These are phyloP conservation scores for Salvia sclarea DNA, from an alignment of 305 asterid species.

Conservation along the genomic window DNA sequence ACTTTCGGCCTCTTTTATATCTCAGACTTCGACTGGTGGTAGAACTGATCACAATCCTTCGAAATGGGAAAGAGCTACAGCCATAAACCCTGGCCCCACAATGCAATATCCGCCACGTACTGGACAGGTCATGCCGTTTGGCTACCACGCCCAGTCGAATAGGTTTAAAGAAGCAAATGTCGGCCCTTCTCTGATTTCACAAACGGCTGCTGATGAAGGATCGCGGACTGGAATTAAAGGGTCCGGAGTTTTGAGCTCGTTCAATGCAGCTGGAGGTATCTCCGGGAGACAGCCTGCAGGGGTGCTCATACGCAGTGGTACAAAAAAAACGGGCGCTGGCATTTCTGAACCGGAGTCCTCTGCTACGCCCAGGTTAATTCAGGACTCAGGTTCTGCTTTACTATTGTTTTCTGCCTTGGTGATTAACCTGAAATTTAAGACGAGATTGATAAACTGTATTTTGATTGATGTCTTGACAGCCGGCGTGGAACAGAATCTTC, in stretches of 20 bases:
- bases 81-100: slow-evolving; percentile 46
- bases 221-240: slow-evolving; percentile 96
- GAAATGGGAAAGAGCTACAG: slow-evolving; percentile 56
- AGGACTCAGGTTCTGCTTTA: slow-evolving; percentile 11
- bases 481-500: slow-evolving; percentile 52
- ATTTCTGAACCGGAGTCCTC: slow-evolving; percentile 68
- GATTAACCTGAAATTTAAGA: not conserved
- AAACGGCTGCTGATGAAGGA: slow-evolving; percentile 97
- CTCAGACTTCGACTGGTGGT: slow-evolving; percentile 59
- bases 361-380: slow-evolving; percentile 51
- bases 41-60: slow-evolving; percentile 53
- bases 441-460: slow-evolving; percentile 23
- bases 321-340: slow-evolving; percentile 52
- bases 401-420: slow-evolving; percentile 12
- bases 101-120: slow-evolving; percentile 74
- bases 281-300: slow-evolving; percentile 71
- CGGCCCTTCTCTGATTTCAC: slow-evolving; percentile 57
- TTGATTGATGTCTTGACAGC: slow-evolving; percentile 46
- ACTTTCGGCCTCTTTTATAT: slow-evolving; percentile 48
- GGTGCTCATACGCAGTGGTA: slow-evolving; percentile 54
- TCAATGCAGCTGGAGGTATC: slow-evolving; percentile 50
- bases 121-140: slow-evolving; percentile 61
- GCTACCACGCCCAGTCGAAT: slow-evolving; percentile 56
- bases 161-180: slow-evolving; percentile 64
- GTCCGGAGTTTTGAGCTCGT: slow-evolving; percentile 66